Evolutionary conservation across 176 grass and related monocot genomes (phyloP), one percentile per base, ranked within the genome.

Genomic region (Oryza glumipatula): DNA sequence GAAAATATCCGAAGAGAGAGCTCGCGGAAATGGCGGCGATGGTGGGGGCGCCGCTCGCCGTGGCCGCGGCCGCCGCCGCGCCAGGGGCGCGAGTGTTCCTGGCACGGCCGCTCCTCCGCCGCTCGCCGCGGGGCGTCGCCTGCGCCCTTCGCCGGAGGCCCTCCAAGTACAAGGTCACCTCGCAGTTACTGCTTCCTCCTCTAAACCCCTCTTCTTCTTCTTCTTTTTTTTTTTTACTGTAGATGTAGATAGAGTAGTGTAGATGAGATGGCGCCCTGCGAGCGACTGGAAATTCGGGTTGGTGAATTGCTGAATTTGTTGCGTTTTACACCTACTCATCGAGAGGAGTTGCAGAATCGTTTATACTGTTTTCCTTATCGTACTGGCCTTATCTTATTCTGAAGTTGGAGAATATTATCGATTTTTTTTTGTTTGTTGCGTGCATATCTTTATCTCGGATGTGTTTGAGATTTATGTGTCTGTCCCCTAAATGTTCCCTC

Each of bases 81-180:
- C 41, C 76, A 28, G 64, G 49, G 70, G 5, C 22, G 9, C 61
- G 14, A 11, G 2, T 76, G 15, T 78, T 32, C 30, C 13, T 43
- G 4, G 7, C 32, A 3, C 45, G 44, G 17, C 2, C 0, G 1
- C 19, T 49, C 30, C 30, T 83, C 84, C 52, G 9, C 48, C 23
- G 0, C 75, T n/a, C 69, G 28, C 49, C 75, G 2, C 61, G 74
- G 21, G 30, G 68, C 39, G 84, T 90, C 76, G 38, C 80, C 61
- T 90, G 80, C 67, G 63, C 74, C 39, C 88, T 86, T 70, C 84
- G 84, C 70, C 80, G 80, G 65, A 77, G 73, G 30, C 89, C 88
- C 52, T 76, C 84, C 30, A 90, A 90, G 75, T 87, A 87, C 64
- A 90, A 87, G 89, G 89, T 90, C 48, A 39, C 78, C 11, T 35